A percentile compares a stretch with the other conserved stretches of the same genome.
These are phyloP conservation scores for Glonium stellatum DNA, from an alignment of 495 filamentous ascomycete species.

Conservation along the genomic window DNA sequence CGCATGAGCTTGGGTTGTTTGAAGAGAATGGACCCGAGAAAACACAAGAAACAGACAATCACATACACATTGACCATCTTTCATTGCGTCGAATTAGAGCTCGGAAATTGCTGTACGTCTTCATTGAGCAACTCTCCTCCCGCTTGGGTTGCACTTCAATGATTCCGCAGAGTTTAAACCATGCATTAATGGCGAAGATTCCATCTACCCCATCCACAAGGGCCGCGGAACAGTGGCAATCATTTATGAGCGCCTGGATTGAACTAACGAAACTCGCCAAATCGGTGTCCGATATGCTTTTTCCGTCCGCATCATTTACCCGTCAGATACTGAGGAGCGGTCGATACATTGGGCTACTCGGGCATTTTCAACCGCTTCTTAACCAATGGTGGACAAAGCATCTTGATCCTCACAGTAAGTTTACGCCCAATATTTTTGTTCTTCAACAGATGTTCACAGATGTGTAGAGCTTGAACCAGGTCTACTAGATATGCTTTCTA, in stretches of 20 bases:
- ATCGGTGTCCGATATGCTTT: conserved; percentile 50
- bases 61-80: conserved; percentile 11
- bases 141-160: conserved; percentile 49
- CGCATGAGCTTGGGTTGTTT: conserved; percentile 47
- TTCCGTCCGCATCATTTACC: conserved; percentile 46
- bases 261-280: conserved; percentile 49
- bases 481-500: conserved; percentile 29
- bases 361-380: conserved; percentile 47
- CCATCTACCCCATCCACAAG: conserved; percentile 16
- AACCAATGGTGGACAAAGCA: conserved; percentile 46
- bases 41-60: conserved; percentile 18
- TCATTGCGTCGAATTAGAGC: conserved; percentile 32
- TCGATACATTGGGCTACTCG: conserved; percentile 46
- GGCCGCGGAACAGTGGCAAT: conserved; percentile 25
- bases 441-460: neutral
- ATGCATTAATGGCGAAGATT: conserved; percentile 26
- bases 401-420: conserved; percentile 38
- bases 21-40: conserved; percentile 40
- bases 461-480: conserved; percentile 18
- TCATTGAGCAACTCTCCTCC: conserved; percentile 49
- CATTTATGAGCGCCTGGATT: conserved; percentile 28
- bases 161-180: conserved; percentile 43
- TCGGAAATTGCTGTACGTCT: conserved; percentile 45
- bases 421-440: neutral
- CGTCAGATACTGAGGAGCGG: conserved; percentile 47